Base-by-base conservation (phyloP, 805 yeast genomes). In the Wickerhamiella bombiphila region DNA sequence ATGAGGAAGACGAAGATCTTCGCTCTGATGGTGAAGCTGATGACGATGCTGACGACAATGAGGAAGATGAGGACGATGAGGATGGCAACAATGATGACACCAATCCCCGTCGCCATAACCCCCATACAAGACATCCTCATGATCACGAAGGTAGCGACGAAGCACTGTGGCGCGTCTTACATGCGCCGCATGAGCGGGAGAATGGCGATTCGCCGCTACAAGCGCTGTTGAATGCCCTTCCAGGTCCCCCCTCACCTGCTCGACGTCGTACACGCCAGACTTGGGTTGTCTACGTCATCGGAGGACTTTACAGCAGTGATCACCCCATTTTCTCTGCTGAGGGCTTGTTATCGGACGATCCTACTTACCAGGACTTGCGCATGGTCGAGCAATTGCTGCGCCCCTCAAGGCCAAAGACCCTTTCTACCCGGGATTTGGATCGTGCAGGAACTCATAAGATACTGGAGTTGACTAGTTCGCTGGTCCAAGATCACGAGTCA, bases 251-350 rank as follows among this genome's bases (percentile, higher is more conserved):
- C 9, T 9, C 26, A 24, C 26, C 9, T 13, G 13, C 11, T 13
- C 9, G 26, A 9, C 9, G 26, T 9, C 26, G 26, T 13, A 24
- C 9, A 9, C 26, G 26, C 26, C 26, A 24, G 9, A 30, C 51
- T 21, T 73, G 79, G 80, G 65, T 72, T n/a, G 69, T 74, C 18
- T 70, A 70, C 36, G 76, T 73, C 5, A 64, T 72, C 57, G 78
- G 78, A 0, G 75, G 74, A 29, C 55, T 66, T 11, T 73, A 69
- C 45, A 63, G 69, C 2, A 55, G 54, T 30, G 55, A 64, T 39
- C 74, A 70, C 47, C 74, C 74, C 4, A 49, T 69, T 6, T 55
- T 69, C 25, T 51, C 62, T 1, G 69, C 72, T 1, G 70, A 70
- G 4, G 56, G 70, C 2, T 45, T 69, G 32, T 54, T 66, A 48